phyloP scores from a whole-genome alignment of 2,329 filamentous ascomycete species.

The Apiospora hydei region DNA sequence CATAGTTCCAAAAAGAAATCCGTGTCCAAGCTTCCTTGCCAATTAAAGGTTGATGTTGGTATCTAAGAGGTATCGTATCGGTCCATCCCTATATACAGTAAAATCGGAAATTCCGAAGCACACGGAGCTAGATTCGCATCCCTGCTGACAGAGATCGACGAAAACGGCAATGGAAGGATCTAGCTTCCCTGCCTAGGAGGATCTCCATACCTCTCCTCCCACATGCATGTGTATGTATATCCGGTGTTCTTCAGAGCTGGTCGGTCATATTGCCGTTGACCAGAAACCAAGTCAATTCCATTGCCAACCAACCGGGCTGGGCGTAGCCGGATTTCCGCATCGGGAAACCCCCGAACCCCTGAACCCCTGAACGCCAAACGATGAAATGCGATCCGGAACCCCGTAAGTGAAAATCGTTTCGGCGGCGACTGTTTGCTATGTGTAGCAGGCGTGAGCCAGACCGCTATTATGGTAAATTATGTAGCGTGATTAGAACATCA shows the following conservation, averaged over 20 bases:
- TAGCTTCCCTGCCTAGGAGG: not conserved
- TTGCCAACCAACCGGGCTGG: not conserved
- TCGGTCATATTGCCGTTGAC: not conserved
- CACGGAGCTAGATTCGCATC: not conserved
- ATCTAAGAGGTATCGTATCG: not conserved
- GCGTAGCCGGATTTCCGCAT: not conserved
- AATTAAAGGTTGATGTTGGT: conserved; percentile 11
- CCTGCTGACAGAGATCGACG: not conserved
- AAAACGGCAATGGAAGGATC: not conserved
- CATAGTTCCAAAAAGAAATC: not conserved
- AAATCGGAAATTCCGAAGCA: not conserved
- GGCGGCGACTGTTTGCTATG: not conserved
- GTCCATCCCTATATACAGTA: conserved; percentile 13
- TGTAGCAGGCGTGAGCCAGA: not conserved
- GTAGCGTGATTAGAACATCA: not conserved
- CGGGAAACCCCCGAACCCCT: not conserved
- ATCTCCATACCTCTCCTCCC: not conserved
- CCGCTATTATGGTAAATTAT: not conserved
- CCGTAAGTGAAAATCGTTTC: not conserved
- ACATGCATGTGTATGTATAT: not conserved
- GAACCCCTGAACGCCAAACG: not conserved
- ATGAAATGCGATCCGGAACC: not conserved
- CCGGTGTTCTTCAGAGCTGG: not conserved
- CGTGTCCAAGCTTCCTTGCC: not conserved
- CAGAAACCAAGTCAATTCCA: not conserved